Conservation (phyloP, 2,329 filamentous ascomycete species). For the Hortaea sp. region DNA sequence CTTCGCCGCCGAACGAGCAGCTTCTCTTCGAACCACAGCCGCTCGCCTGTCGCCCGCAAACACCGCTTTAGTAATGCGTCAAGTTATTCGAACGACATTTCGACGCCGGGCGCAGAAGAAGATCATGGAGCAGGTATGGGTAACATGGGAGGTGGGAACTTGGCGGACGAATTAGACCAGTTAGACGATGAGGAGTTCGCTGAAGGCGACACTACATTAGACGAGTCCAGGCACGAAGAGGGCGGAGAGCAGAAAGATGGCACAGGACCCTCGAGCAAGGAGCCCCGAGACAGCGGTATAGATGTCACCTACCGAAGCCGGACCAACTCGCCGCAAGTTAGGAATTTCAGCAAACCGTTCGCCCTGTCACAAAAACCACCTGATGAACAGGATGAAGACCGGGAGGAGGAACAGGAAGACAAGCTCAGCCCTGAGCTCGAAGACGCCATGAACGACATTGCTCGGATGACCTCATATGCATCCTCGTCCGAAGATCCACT, state of each 20-base stretch:
- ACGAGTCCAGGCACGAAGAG: slow-evolving; percentile 5
- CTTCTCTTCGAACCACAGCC: slow-evolving; percentile 32
- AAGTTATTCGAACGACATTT: slow-evolving; percentile 27
- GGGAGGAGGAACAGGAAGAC: slow-evolving; percentile 33
- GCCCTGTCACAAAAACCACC: slow-evolving; percentile 13
- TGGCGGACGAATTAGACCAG: slow-evolving; percentile 66
- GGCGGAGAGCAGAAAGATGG: background rate
- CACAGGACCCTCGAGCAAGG: slow-evolving; percentile 27
- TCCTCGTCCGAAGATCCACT: slow-evolving; percentile 22
- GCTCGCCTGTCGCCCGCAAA: slow-evolving; percentile 34
- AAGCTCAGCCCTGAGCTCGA: slow-evolving; percentile 40
- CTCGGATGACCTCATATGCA: slow-evolving; percentile 22
- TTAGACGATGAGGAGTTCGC: slow-evolving; percentile 22
- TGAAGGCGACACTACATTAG: slow-evolving; percentile 14
- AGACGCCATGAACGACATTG: slow-evolving; percentile 23
- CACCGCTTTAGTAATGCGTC: slow-evolving; percentile 25
- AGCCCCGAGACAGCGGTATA: slow-evolving; percentile 36
- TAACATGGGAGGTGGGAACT: slow-evolving; percentile 58
- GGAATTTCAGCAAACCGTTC: slow-evolving; percentile 25
- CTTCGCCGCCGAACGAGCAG: slow-evolving; percentile 26
- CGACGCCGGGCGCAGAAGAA: slow-evolving; percentile 27
- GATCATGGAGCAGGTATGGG: slow-evolving; percentile 11
- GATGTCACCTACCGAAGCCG: slow-evolving; percentile 28
- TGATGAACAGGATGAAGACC: slow-evolving; percentile 12
- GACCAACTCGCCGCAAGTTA: slow-evolving; percentile 9